A percentile compares a stretch with the other conserved stretches of the same genome.
phyloP scores from a whole-genome alignment of 2,329 filamentous ascomycete species.

The Rhynchosporium graminicola region DNA sequence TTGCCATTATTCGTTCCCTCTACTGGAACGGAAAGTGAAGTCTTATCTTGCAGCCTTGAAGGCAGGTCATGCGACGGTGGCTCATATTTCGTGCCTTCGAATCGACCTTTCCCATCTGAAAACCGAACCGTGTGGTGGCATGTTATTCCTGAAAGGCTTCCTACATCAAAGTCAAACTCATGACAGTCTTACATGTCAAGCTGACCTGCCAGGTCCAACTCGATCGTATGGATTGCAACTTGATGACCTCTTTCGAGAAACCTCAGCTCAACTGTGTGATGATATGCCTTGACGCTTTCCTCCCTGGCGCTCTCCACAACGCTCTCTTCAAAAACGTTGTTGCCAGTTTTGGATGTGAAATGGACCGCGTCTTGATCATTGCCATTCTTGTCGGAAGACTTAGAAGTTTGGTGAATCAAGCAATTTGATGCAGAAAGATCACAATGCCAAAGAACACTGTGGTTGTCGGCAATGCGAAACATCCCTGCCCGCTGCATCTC shows the following conservation, averaged over 20 bases:
- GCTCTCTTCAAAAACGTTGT: neutral
- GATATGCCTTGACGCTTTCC: neutral
- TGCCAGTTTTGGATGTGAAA: too few species aligned
- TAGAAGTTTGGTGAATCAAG: neutral
- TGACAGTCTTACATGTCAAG: neutral
- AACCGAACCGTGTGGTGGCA: neutral
- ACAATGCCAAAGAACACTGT: conserved; percentile 28
- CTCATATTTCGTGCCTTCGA: neutral
- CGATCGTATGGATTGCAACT: neutral
- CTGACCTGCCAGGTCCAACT: neutral
- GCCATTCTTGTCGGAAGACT: neutral
- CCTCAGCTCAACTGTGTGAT: neutral
- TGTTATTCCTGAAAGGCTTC: neutral
- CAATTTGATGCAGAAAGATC: conserved; percentile 28
- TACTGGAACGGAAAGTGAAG: too few species aligned
- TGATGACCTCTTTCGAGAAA: neutral
- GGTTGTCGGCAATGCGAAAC: conserved; percentile 7
- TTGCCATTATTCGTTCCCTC: too few species aligned
- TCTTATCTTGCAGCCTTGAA: too few species aligned
- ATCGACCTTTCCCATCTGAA: neutral
- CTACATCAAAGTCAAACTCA: neutral
- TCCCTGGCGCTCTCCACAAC: neutral
- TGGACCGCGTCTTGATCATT: neutral
- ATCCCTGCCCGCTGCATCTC: conserved; percentile 27
- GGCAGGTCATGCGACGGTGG: too few species aligned